Conservation (phyloP, 2,329 filamentous ascomycete genomes). For the Alternaria gaisen region DNA sequence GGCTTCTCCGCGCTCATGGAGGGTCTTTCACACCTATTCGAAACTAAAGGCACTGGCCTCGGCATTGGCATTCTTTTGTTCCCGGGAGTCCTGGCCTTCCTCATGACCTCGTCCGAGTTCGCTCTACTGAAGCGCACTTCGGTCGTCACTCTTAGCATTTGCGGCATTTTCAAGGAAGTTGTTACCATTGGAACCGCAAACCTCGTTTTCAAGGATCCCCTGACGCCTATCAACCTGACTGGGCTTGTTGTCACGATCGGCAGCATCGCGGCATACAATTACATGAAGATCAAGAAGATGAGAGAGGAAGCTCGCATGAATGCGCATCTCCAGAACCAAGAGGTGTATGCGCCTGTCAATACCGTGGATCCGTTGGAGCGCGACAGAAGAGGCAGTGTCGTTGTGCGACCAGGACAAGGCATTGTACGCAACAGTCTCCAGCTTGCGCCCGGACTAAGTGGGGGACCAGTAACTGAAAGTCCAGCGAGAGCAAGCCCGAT, state of each 20-base stretch:
- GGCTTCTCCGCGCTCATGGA: constrained; percentile 73
- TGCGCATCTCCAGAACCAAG: constrained; percentile 53
- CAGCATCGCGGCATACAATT: constrained; percentile 91
- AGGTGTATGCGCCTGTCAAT: constrained; percentile 50
- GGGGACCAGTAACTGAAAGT: constrained; percentile 31
- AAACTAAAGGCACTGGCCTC: constrained; percentile 71
- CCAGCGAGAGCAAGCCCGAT: constrained; percentile 50
- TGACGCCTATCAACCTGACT: constrained; percentile 86
- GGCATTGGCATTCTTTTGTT: constrained; percentile 82
- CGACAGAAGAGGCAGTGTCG: constrained; percentile 26
- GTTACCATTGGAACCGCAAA: constrained; percentile 92
- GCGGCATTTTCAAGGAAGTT: constrained; percentile 98
- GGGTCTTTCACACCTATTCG: constrained; percentile 70
- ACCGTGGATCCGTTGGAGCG: constrained; percentile 41
- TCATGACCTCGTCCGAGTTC: constrained; percentile 97
- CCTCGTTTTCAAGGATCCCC: constrained; percentile 84
- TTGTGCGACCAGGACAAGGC: constrained; percentile 32
- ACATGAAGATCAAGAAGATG: constrained; percentile 93
- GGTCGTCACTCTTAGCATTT: constrained; percentile 94
- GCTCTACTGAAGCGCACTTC: constrained; percentile 93
- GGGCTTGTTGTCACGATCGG: constrained; percentile 88
- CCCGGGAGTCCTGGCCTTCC: constrained; percentile 88
- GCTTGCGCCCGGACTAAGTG: constrained; percentile 40
- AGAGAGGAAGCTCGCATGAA: constrained; percentile 71
- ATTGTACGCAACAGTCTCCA: constrained; percentile 51